Evolutionary conservation across 768 basidiomycete genomes (phyloP), one percentile per base, ranked within the genome.

Genomic region (Boletellus emodensis): DNA sequence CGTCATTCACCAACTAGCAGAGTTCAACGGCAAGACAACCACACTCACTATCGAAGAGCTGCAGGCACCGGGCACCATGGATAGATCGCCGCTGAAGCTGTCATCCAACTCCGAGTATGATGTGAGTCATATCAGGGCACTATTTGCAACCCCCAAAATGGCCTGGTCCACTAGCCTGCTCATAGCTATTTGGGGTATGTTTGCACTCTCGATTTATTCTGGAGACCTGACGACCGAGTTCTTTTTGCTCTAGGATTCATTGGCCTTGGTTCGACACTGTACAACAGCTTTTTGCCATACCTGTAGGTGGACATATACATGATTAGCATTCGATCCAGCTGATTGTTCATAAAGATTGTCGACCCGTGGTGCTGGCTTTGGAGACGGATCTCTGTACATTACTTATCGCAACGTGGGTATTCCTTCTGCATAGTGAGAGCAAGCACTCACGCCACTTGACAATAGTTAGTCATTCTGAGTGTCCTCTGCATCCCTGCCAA

Each of bases 261-360:
- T 48, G 88, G 87, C 4, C 75, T 90, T 17, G 86, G 84, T 0
- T 85, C 82, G 51, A 86, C 87, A 3, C 69, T 90, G 62, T 84
- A 80, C 55, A 77, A 80, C 57, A 73, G 67, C 46, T 78, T 79
- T 63, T 66, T 82, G 26, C 75, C 78, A 6, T 81, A 73, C 57
- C 69, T 77, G 81, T 81, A 52, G 51, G 76, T 66, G 4, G 14
- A 46, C 1, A 4, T n/a, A 33, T 18, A 4, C 15, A 33, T n/a
- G 6, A 8, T 15, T 13, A 10, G 4, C 18, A 5, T 18, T 45
- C 12, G 43, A 46, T 35, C 12, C 15, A 20, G 11, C 41, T 55
- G 36, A 49, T 9, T 12, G 4, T 30, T 22, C 39, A 13, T 45
- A 37, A 34, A 86, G 84, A 57, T 74, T 88, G 37, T 67, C 77